phyloP scores from a whole-genome alignment of 768 basidiomycete genomes.

The Mrakia hoshinonis region DNA sequence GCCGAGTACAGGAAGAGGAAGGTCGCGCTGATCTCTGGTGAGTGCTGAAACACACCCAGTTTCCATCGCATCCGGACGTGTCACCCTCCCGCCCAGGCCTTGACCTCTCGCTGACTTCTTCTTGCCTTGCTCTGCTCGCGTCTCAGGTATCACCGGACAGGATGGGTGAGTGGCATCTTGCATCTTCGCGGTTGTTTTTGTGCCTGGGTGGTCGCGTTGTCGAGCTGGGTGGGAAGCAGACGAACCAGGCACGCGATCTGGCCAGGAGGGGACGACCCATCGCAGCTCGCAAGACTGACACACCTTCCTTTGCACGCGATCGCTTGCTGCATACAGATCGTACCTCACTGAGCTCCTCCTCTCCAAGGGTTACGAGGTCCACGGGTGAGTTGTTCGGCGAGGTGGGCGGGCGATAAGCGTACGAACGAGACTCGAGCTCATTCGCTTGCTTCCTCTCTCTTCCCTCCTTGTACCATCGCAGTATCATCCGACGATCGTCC shows the following conservation, averaged over 20 bases:
- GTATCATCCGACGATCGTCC: constrained; percentile 92
- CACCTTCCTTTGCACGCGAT: background rate
- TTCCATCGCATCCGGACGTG: background rate
- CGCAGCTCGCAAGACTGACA: background rate
- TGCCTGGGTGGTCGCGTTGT: no score
- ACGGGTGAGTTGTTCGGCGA: constrained; percentile 44
- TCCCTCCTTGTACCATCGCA: background rate
- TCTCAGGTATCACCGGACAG: constrained; percentile 83
- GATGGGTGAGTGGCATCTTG: constrained; percentile 50
- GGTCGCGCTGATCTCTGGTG: constrained; percentile 86
- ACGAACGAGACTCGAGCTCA: background rate
- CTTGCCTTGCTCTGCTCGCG: background rate
- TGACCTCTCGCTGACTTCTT: background rate
- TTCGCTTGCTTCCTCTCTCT: no score
- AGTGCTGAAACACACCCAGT: constrained; percentile 32
- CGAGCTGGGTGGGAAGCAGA: background rate
- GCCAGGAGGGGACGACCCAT: background rate
- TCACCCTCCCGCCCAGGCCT: background rate
- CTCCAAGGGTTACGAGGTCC: constrained; percentile 81
- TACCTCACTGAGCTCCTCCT: constrained; percentile 83
- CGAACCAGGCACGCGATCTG: background rate
- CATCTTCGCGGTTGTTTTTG: background rate
- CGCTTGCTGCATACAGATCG: constrained; percentile 42
- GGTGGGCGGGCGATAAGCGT: background rate
- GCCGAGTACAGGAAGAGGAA: constrained; percentile 56